These are phyloP conservation scores for Eucalyptus rudis DNA, from an alignment of 345 rosid species.

Conservation along the genomic window DNA sequence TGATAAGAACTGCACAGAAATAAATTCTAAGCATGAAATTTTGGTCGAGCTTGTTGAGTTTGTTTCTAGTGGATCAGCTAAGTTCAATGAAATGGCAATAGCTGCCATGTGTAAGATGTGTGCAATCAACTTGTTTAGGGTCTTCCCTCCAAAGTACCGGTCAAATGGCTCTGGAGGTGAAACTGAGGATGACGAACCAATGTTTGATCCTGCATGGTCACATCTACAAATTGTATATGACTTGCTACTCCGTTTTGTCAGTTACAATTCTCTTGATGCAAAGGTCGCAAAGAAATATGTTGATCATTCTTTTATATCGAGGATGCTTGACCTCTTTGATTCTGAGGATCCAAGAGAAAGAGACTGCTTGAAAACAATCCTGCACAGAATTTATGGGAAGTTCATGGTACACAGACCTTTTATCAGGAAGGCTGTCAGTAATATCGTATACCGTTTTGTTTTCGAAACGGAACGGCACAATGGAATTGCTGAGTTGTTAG, in stretches of 20 bases:
- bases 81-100: conserved; percentile 47
- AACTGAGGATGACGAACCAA: conserved; percentile 63
- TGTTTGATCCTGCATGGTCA: conserved; percentile 75
- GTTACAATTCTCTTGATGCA: conserved; percentile 38
- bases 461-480: conserved; percentile 62
- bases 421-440: conserved; percentile 57
- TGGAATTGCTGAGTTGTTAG: conserved; percentile 69
- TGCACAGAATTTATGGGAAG: conserved; percentile 61
- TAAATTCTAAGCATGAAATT: conserved; percentile 43
- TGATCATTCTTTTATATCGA: conserved; percentile 47
- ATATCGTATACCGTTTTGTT: conserved; percentile 58
- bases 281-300: conserved; percentile 60
- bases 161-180: conserved; percentile 30
- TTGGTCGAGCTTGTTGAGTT: conserved; percentile 54
- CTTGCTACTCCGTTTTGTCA: conserved; percentile 44
- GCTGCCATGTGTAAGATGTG: conserved; percentile 63
- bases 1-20: conserved; percentile 29
- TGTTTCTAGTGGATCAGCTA: conserved; percentile 54
- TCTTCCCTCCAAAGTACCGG: conserved; percentile 57
- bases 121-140: conserved; percentile 48
- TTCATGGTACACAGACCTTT: conserved; percentile 73
- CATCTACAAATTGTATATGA: conserved; percentile 61
- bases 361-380: conserved; percentile 64
- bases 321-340: conserved; percentile 65
- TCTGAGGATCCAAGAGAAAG: conserved; percentile 80